phyloP scores from a whole-genome alignment of 352 stramenopile genomes.

The Thalassiosira livingstoniorum region DNA sequence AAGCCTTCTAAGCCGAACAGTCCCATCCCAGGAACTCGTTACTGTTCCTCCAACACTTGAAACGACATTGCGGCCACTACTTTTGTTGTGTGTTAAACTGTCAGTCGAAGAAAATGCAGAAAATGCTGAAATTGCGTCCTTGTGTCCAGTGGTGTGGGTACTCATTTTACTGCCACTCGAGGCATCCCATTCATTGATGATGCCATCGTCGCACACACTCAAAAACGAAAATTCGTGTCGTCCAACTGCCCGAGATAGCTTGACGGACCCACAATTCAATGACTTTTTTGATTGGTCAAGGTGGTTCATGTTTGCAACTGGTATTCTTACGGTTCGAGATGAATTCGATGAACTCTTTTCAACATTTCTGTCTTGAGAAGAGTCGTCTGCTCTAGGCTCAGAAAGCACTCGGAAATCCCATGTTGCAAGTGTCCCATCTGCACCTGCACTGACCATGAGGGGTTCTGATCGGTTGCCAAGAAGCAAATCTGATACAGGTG shows the following conservation, averaged over 20 bases:
- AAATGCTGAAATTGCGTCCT: slow-evolving; percentile 76
- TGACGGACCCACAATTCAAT: slow-evolving; percentile 59
- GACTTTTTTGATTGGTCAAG: slow-evolving; percentile 23
- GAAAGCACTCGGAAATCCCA: slow-evolving; percentile 84
- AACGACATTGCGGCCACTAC: background rate
- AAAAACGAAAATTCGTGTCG: slow-evolving; percentile 68
- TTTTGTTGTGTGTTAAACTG: slow-evolving; percentile 38
- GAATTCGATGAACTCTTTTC: background rate
- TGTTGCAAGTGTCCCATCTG: slow-evolving; percentile 79
- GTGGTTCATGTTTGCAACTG: slow-evolving; percentile 65
- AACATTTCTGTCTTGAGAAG: slow-evolving; percentile 13
- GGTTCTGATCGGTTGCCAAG: slow-evolving; percentile 80
- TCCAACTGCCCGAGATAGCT: slow-evolving; percentile 55
- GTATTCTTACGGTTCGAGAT: slow-evolving; percentile 63
- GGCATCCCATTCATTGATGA: slow-evolving; percentile 84
- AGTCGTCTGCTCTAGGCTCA: slow-evolving; percentile 22
- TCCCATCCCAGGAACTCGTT: slow-evolving; percentile 84
- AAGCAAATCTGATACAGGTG: slow-evolving; percentile 81
- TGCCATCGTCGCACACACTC: slow-evolving; percentile 75
- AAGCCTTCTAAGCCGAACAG: slow-evolving; percentile 72
- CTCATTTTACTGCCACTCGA: slow-evolving; percentile 60
- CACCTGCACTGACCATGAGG: slow-evolving; percentile 78
- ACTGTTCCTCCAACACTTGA: slow-evolving; percentile 64
- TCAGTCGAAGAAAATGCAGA: slow-evolving; percentile 61
- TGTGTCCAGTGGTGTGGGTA: slow-evolving; percentile 63